Base-by-base conservation (phyloP, 768 basidiomycete species). In the Clathrus columnatus region DNA sequence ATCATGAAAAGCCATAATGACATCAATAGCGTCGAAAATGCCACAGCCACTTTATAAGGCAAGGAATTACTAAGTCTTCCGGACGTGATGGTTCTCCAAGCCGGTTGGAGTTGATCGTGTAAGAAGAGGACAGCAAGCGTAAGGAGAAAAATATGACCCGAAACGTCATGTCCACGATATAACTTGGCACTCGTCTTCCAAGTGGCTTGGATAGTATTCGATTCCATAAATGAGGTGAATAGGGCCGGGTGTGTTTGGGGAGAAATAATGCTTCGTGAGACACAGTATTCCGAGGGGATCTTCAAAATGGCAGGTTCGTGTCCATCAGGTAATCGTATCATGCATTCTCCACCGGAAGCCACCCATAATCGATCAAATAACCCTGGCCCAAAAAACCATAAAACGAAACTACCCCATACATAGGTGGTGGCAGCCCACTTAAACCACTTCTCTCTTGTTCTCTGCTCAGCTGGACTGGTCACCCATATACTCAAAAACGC, bases 81-180 rank as follows among this genome's bases (percentile, higher is more conserved):
- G 11, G 46, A 30, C 5, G 18, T 17, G 24, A 55, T 11, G 16
- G 6, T 24, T 18, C 44, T 23, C 54, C 54, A 55, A 14, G 82
- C 82, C 1, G 77, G 74, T 17, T 75, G 70, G 28, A 94, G 67
- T 67, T 92, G 87, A 64, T 91, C 83, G 7, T 80, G 75, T 42
- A 97, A 77, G 67, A 96, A 87, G 23, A 95, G 72, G 14, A 77
- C 72, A 14, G 84, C 75, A 73, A 95, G 79, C 2, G 86, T 86
- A 60, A 97, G 77, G 58, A 98, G 77, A 72, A 96, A 97, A 27
- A 92, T 75, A 65, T 97, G 95, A 6, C 95, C 95, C 0, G 91
- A 94, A 14, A 97, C 81, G 63, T 98, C 95, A 66, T 96, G 92
- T 0, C 95, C 95, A 42, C 75, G 78, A 51, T 81, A 76, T 59